These are phyloP conservation scores for Colletotrichum zoysiae DNA, from an alignment of 2,329 filamentous ascomycete species.

Conservation along the genomic window DNA sequence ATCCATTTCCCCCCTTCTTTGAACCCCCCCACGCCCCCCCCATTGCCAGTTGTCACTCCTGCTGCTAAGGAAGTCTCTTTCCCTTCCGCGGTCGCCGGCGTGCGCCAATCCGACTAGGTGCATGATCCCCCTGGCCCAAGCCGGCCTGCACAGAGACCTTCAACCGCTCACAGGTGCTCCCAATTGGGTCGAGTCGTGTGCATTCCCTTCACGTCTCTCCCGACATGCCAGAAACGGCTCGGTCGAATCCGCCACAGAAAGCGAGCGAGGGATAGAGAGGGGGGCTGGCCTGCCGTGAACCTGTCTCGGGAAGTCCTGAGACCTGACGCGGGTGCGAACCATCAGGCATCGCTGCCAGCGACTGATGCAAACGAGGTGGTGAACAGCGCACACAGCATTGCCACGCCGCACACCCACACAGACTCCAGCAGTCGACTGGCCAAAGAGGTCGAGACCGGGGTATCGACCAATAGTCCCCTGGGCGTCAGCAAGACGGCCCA, in stretches of 20 bases:
- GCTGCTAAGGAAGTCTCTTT: neutral
- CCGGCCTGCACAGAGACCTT: neutral
- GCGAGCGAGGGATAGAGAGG: too few relatives aligned
- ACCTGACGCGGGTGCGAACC: neutral
- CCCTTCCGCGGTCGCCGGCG: neutral
- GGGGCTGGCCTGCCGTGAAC: too few relatives aligned
- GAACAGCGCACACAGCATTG: neutral
- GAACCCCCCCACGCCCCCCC: conserved; percentile 13
- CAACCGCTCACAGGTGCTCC: neutral
- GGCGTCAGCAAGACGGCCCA: conserved; percentile 37
- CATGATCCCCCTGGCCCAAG: conserved; percentile 12
- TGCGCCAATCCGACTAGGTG: conserved; percentile 7
- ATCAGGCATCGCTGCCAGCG: neutral
- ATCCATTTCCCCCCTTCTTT: neutral
- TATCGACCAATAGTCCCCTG: conserved; percentile 21
- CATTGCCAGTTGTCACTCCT: conserved; percentile 26
- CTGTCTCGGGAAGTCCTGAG: conserved; percentile 3
- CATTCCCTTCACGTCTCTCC: neutral
- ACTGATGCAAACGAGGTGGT: neutral
- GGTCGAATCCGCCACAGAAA: neutral
- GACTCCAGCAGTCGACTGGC: conserved; percentile 4
- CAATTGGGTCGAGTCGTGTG: neutral
- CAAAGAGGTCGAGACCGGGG: conserved; percentile 5
- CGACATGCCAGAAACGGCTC: neutral
- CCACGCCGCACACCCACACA: neutral